These are phyloP conservation scores for Peronosclerospora sorghi DNA, from an alignment of 352 stramenopile genomes.

Conservation along the genomic window DNA sequence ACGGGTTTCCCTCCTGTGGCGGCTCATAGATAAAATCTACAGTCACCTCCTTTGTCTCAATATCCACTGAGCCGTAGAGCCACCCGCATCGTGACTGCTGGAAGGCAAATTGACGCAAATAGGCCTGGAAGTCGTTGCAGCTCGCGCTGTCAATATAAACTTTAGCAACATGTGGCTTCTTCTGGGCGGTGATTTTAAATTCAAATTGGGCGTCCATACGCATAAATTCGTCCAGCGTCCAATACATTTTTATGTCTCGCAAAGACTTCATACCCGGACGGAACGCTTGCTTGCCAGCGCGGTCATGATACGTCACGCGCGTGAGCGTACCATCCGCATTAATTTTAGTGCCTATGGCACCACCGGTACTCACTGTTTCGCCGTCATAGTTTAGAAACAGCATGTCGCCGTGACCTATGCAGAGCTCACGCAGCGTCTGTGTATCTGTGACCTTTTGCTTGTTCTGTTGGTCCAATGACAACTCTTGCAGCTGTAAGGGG, in stretches of 20 bases:
- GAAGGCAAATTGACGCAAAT: slow-evolving; percentile 87
- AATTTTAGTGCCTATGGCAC: slow-evolving; percentile 53
- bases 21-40: slow-evolving; percentile 96
- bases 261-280: slow-evolving; percentile 91
- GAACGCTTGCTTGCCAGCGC: slow-evolving; percentile 81
- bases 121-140: slow-evolving; percentile 88
- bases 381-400: slow-evolving; percentile 70
- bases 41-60: slow-evolving; percentile 77
- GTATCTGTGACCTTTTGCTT: slow-evolving; percentile 23
- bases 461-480: slow-evolving; percentile 48
- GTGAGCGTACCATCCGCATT: slow-evolving; percentile 71
- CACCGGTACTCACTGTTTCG: slow-evolving; percentile 41
- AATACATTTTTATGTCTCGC: slow-evolving; percentile 98
- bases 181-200: slow-evolving; percentile 94
- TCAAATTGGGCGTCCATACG: slow-evolving; percentile 95
- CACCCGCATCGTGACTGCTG: slow-evolving; percentile 89
- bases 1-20: slow-evolving; percentile 82
- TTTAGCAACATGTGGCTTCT: slow-evolving; percentile 69
- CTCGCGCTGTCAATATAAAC: slow-evolving; percentile 83
- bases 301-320: slow-evolving; percentile 66
- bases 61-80: slow-evolving; percentile 89
- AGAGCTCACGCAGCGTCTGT: slow-evolving; percentile 48
- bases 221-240: slow-evolving; percentile 95
- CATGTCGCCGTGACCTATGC: slow-evolving; percentile 70
- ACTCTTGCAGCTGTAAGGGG: slow-evolving; percentile 27